Evolutionary conservation across 2,329 filamentous ascomycete species (phyloP).

Genomic region (Sclerotinia trifoliorum): DNA sequence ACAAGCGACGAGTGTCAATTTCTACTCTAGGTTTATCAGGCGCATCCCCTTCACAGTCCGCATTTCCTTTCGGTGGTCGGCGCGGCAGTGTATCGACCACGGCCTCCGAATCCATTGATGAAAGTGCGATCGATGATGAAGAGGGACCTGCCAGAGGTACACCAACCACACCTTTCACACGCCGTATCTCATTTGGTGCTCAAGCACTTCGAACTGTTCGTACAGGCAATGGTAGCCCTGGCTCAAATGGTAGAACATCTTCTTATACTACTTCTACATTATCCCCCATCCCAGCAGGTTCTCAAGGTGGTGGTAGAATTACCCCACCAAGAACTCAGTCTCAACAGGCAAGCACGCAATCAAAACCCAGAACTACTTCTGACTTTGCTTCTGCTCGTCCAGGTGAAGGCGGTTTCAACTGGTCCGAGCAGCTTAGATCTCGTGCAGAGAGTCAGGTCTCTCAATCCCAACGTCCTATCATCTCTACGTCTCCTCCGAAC

Average conservation of each 20-base stretch:
- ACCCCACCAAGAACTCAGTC: constrained; percentile 34
- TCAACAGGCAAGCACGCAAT: constrained; percentile 56
- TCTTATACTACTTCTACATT: constrained; percentile 36
- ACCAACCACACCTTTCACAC: constrained; percentile 72
- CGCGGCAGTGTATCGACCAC: constrained; percentile 70
- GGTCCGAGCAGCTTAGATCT: constrained; percentile 91
- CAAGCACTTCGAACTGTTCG: constrained; percentile 53
- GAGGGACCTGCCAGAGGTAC: constrained; percentile 53
- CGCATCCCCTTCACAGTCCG: constrained; percentile 59
- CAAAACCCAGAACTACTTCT: constrained; percentile 61
- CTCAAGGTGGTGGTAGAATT: constrained; percentile 31
- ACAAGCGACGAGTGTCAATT: constrained; percentile 66
- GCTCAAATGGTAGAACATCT: constrained; percentile 37
- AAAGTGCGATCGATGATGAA: constrained; percentile 70
- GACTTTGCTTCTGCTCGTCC: constrained; percentile 67
- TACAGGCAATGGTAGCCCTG: constrained; percentile 40
- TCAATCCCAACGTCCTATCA: constrained; percentile 53
- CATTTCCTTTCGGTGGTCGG: constrained; percentile 54
- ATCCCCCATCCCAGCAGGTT: constrained; percentile 35
- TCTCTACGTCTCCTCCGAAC: constrained; percentile 52
- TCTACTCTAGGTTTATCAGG: constrained; percentile 73
- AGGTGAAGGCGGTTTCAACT: constrained; percentile 86
- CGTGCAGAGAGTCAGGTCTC: constrained; percentile 79
- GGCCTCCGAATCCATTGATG: constrained; percentile 63
- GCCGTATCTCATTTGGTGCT: constrained; percentile 87